Evolutionary conservation across 495 filamentous ascomycete genomes (phyloP).

Genomic region (Neurospora sp.): DNA sequence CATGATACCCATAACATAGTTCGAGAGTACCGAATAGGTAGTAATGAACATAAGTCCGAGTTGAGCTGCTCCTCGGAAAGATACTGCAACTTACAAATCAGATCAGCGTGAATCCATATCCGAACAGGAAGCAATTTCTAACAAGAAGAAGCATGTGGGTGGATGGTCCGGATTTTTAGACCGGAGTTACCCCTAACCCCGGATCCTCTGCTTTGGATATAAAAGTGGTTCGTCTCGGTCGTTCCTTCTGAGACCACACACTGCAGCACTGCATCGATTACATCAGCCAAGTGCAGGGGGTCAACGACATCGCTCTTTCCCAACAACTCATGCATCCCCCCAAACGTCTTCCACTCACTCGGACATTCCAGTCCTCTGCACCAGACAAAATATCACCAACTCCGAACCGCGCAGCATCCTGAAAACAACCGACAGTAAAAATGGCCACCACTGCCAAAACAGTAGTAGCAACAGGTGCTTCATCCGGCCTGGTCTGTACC

Average conservation of each 20-base stretch:
- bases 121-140: background rate
- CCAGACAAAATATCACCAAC: background rate
- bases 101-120: background rate
- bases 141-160: background rate
- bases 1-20: background rate
- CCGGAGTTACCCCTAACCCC: background rate
- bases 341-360: background rate
- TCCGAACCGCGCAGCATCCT: background rate
- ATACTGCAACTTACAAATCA: background rate
- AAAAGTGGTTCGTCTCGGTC: background rate
- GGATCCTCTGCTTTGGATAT: background rate
- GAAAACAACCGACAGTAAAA: background rate
- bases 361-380: background rate
- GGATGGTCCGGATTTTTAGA: background rate
- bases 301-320: background rate
- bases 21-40: background rate
- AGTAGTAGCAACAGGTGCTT: slow-evolving; percentile 33
- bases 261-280: background rate
- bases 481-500: slow-evolving; percentile 32
- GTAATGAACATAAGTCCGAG: background rate
- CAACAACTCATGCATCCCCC: background rate
- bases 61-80: background rate
- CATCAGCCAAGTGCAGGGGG: background rate
- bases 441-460: slow-evolving; percentile 32
- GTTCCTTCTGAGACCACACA: background rate